Base-by-base conservation (phyloP, 352 stramenopile species). In the Pythium aquatile region DNA sequence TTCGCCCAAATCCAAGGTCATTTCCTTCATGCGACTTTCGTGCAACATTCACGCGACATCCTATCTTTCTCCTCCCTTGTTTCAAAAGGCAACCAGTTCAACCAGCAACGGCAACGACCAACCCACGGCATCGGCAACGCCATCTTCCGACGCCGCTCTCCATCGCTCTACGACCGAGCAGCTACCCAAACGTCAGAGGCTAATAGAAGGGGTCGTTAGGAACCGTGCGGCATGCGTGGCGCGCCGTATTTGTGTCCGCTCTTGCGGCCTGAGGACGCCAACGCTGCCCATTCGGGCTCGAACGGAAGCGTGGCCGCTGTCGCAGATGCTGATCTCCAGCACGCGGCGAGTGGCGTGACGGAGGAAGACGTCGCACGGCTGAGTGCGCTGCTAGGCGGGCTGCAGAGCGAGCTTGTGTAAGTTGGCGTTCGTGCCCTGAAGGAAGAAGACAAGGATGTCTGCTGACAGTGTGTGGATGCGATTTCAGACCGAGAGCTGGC, bases 231-330 rank as follows among this genome's bases (percentile, higher is more conserved):
- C 9, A 91, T 91, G 83, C 81, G 67, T 24, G 79, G 79, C 59
- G 76, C 65, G 5, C 44, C 77, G 58, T 86, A 85, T 60, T 58
- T 90, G 54, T 79, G 83, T 46, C 79, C 83, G 55, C 72, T 92
- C 32, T 81, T 72, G 35, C 48, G 29, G 5, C 32, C 44, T 2
- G 51, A 76, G 26, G 62, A 73, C 57, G 65, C 77, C n/a, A 53
- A 68, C 9, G 55, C 63, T 29, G 14, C 70, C 70, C 53, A 39
- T 17, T 29, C 6, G 77, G 46, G 66, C 77, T 60, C 55, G 67
- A 24, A 49, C 78, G 39, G 51, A 59, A 28, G 28, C 40, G 56
- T 69, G 5, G 28, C 26, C 53, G 5, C 30, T 42, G 46, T 65
- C 6, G 9, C 40, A 55, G 55, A 66, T 30, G n/a, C 14, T 20